Base-by-base conservation (phyloP, 306 rosid species). In the Hylodesmum podocarpum region DNA sequence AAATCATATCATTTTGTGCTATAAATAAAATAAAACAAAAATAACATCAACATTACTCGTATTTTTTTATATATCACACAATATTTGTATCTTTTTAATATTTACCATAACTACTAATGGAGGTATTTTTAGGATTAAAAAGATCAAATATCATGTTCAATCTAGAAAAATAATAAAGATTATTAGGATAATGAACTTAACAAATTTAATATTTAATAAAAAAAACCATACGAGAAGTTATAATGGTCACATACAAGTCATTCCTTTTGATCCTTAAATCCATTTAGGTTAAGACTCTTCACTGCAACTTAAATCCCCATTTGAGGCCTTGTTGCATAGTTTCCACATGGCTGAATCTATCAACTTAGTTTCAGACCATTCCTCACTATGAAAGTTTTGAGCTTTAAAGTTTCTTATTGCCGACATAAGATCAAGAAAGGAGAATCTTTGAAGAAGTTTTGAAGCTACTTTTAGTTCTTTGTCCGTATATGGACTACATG, bases 231-330 rank as follows among this genome's bases (percentile, higher is more conserved):
- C 0, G 37, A 27, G n/a, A 57, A n/a, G 55, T 55, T 55, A 74
- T 62, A 3, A 47, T 72, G 49, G 36, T 24, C 1, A 5, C 81
- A 44, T 83, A 91, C 96, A 76, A 87, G 81, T 93, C 96, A 92
- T 82, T 91, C 97, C 16, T 34, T 87, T 9, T 90, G 90, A 4
- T 91, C 91, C 72, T 92, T 96, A 21, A 64, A 58, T 34, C 88
- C 91, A 9, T 65, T 77, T 29, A 12, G 79, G 75, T 88, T 88
- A 8, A 88, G 91, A 22, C 81, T 74, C 80, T 88, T 92, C 1
- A 92, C 93, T 0, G 96, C 97, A 68, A 90, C 86, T 0, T 93
- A 73, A 1, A 89, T n/a, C 47, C 86, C 86, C 1, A 13, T 6
- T 67, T 79, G 84, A 36, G 89, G 72, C 67, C 76, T 83, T 51